Conservation (phyloP, 805 yeast species). For the Wickerhamiella siamensis region DNA sequence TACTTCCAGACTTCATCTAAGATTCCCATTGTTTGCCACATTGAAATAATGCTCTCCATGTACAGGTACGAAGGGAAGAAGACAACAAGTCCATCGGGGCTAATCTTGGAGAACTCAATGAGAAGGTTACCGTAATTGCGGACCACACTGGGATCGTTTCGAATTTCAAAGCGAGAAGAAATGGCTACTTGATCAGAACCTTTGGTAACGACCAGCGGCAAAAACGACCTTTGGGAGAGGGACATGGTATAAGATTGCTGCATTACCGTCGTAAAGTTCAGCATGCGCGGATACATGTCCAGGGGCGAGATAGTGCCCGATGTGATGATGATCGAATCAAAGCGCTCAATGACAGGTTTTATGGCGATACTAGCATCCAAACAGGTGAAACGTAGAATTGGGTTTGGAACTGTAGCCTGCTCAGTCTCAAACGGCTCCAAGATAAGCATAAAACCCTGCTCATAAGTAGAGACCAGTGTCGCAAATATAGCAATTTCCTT, state of each 20-base stretch:
- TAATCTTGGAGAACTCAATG: slow-evolving; percentile 83
- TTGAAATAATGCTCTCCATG: slow-evolving; percentile 94
- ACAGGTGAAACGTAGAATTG: slow-evolving; percentile 84
- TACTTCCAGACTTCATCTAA: slow-evolving; percentile 98
- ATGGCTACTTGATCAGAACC: slow-evolving; percentile 98
- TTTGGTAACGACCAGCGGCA: slow-evolving; percentile 92
- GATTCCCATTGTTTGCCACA: slow-evolving; percentile 99
- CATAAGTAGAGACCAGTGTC: slow-evolving; percentile 88
- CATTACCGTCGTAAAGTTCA: slow-evolving; percentile 81
- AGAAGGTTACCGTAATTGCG: slow-evolving; percentile 89
- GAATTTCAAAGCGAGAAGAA: slow-evolving; percentile 86
- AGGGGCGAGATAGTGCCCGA: slow-evolving; percentile 97
- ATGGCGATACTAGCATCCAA: slow-evolving; percentile 96
- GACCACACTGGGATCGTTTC: slow-evolving; percentile 96
- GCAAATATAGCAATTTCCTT: slow-evolving; percentile 97
- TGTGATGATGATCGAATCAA: slow-evolving; percentile 83
- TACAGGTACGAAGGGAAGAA: slow-evolving; percentile 94
- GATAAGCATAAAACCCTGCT: slow-evolving; percentile 78
- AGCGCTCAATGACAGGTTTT: slow-evolving; percentile 89
- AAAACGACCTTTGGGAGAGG: slow-evolving; percentile 74
- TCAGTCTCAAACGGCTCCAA: slow-evolving; percentile 93
- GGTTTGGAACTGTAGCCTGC: slow-evolving; percentile 93
- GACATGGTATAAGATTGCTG: slow-evolving; percentile 97
- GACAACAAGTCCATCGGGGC: slow-evolving; percentile 97
- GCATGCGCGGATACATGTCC: slow-evolving; percentile 97